Percentiles rank a stretch among this genome's conserved stretches.
Evolutionary conservation across 1,284 basidiomycete genomes (phyloP).

Genomic region (Inonotus obliquus): DNA sequence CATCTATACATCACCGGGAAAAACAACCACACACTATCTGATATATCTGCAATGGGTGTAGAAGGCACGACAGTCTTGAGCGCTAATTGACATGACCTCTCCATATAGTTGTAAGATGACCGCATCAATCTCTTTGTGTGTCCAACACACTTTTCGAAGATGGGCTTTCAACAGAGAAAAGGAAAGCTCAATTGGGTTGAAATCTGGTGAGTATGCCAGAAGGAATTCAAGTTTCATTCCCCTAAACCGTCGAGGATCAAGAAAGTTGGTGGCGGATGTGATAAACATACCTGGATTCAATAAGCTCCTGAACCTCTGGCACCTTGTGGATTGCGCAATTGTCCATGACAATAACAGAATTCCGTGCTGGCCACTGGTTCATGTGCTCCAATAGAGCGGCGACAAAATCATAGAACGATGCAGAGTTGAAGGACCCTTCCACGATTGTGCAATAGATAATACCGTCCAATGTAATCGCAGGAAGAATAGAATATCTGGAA

Average conservation of each 20-base stretch:
- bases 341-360: slow-evolving; percentile 33
- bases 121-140: too few species aligned
- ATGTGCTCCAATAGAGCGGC: slow-evolving; percentile 28
- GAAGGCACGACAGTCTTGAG: too few species aligned
- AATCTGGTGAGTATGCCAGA: slow-evolving; percentile 22
- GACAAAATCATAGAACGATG: slow-evolving; percentile 26
- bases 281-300: slow-evolving; percentile 17
- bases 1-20: background rate
- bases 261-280: too few species aligned
- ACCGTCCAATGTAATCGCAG: slow-evolving; percentile 29
- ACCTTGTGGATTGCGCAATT: slow-evolving; percentile 31
- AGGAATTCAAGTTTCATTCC: slow-evolving; percentile 14
- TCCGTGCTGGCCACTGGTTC: slow-evolving; percentile 26
- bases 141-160: too few species aligned
- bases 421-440: slow-evolving; percentile 26
- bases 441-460: slow-evolving; percentile 22
- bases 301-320: slow-evolving; percentile 23
- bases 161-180: slow-evolving; percentile 18
- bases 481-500: too few species aligned
- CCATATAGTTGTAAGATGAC: background rate
- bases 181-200: slow-evolving; percentile 21
- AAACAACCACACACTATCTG: background rate
- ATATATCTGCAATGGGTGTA: background rate
- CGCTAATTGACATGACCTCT: background rate
- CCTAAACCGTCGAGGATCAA: too few species aligned